phyloP scores from a whole-genome alignment of 129 eudicot species.

The Deinandra increscens region DNA sequence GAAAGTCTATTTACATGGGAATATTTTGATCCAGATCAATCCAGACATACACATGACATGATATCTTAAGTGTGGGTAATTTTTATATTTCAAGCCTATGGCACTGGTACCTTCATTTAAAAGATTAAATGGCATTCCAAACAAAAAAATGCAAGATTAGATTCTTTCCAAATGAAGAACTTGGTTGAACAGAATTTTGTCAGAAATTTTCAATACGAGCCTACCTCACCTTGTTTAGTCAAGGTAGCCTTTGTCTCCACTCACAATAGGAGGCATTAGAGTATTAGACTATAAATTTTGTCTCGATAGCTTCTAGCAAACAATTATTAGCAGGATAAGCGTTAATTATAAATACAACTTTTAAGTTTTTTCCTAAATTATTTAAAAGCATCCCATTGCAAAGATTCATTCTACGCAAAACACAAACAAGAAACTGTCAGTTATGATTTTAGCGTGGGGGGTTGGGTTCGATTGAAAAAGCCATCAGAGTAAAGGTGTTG shows the following conservation, averaged over 20 bases:
- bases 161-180: neutral
- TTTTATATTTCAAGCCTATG: neutral
- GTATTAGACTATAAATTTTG: neutral
- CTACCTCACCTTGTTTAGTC: neutral
- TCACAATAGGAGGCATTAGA: no score
- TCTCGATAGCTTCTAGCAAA: neutral
- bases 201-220: neutral
- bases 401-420: constrained; percentile 9
- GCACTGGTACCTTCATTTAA: neutral
- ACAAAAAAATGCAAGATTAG: neutral
- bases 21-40: neutral
- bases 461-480: no score
- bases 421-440: constrained; percentile 8
- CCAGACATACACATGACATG: constrained; percentile 8
- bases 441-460: neutral
- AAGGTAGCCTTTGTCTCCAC: neutral
- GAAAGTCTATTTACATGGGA: neutral
- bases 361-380: neutral
- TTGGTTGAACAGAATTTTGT: neutral
- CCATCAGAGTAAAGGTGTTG: no score
- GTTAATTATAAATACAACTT: constrained; percentile 14
- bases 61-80: neutral
- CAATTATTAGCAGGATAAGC: neutral
- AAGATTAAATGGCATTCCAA: neutral
- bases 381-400: neutral